Evolutionary conservation across 169 alveolate genomes (phyloP), one percentile per base, ranked within the genome.

Genomic region (Plasmodium reichenowi): DNA sequence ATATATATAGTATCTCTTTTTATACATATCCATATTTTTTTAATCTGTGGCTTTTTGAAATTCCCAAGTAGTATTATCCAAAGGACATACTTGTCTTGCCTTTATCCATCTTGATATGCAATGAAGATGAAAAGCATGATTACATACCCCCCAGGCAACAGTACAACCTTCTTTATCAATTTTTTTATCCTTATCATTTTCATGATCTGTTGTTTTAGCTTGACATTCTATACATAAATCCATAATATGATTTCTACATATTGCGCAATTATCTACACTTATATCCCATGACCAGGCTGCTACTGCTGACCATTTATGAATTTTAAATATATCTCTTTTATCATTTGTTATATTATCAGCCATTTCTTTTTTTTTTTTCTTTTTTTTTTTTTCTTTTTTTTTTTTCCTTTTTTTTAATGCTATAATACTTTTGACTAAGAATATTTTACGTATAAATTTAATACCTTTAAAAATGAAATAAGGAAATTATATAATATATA

Each of bases 141-240:
- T 98, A 89, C 99, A 98, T 26, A 96, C 98, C 26, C 99, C 99
- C 99, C 99, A 98, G n/a, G 99, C 99, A 24, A 98, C 99, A n/a
- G 99, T 96, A 90, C 99, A 98, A 75, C 97, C 99, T 59, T 96
- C 98, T 86, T 88, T 92, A 80, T 94, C 93, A 93, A 73, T 74
- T 89, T 88, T 71, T 88, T 93, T 90, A 38, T 64, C 67, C 43
- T 68, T 62, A 58, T 76, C 83, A 50, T 75, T 88, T 38, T 66
- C 88, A 68, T 72, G 26, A 22, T 94, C 94, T 32, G 93, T 96
- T 86, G 93, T 94, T 54, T 96, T 94, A 20, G 99, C 99, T 94
- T 98, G 99, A 85, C 99, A 98, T 89, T 98, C 99, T 59, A 98
- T 97, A 89, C 99, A 98, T 45, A 97, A 97, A 86, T 98, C 99